phyloP scores from a whole-genome alignment of 202 grass and related monocot species.

The Panicum hallii region DNA sequence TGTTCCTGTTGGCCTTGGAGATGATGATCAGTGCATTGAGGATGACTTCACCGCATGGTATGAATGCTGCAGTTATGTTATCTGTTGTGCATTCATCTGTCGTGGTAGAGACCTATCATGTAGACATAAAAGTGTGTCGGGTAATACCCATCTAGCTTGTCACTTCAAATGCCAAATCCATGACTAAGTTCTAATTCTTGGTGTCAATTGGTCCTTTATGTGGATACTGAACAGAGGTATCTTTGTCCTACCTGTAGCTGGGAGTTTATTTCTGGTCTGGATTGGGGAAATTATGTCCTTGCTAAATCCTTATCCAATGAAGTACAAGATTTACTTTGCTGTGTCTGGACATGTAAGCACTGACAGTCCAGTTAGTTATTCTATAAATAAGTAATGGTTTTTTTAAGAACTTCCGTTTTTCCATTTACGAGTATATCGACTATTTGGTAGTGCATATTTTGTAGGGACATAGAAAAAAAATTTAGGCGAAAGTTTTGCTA shows the following conservation, averaged over 20 bases:
- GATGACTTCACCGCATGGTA: slow-evolving; percentile 95
- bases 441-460: neutral
- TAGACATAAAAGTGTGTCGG: neutral
- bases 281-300: neutral
- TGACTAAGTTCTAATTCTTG: neutral
- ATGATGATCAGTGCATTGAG: slow-evolving; percentile 97
- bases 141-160: slow-evolving; percentile 18
- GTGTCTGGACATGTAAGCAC: neutral
- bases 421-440: neutral
- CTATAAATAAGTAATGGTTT: neutral
- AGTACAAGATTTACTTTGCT: neutral
- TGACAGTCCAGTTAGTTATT: neutral
- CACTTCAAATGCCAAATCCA: neutral
- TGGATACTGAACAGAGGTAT: slow-evolving; percentile 7
- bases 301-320: slow-evolving; percentile 3
- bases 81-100: slow-evolving; percentile 12
- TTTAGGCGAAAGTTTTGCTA: neutral
- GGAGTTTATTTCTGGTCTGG: neutral
- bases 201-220: neutral
- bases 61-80: slow-evolving; percentile 23
- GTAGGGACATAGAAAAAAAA: neutral
- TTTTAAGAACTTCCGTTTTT: neutral
- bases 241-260: neutral
- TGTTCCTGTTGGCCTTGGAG: slow-evolving; percentile 79
- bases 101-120: neutral